phyloP scores from a whole-genome alignment of 2,329 filamentous ascomycete species.

The Fusarium dimerum region DNA sequence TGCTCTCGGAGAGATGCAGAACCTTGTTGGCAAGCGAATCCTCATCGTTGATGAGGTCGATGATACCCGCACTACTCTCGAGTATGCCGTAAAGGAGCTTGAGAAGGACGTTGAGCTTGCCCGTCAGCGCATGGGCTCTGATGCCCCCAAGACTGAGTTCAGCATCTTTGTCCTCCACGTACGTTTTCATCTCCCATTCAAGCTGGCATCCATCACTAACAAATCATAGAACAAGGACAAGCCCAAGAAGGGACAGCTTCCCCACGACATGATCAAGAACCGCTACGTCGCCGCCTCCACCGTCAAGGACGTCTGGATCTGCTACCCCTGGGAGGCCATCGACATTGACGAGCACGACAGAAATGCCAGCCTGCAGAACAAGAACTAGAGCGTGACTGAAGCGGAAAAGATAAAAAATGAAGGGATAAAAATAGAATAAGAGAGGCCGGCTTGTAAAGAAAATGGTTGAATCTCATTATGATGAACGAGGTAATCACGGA shows the following conservation, averaged over 20 bases:
- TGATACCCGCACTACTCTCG: slow-evolving; percentile 89
- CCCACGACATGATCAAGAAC: slow-evolving; percentile 72
- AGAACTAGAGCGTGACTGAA: slow-evolving; percentile 18
- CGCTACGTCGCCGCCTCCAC: slow-evolving; percentile 86
- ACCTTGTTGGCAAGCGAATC: slow-evolving; percentile 32
- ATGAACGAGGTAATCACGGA: slow-evolving; percentile 11
- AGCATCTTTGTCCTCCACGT: slow-evolving; percentile 95
- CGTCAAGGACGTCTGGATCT: slow-evolving; percentile 95
- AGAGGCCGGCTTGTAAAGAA: slow-evolving; percentile 14
- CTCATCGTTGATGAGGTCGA: slow-evolving; percentile 67
- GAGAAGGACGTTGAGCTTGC: slow-evolving; percentile 91
- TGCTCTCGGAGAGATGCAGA: slow-evolving; percentile 71
- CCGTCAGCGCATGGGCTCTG: slow-evolving; percentile 68
- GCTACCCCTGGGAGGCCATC: slow-evolving; percentile 96
- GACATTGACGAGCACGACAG: slow-evolving; percentile 93
- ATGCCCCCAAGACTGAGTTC: slow-evolving; percentile 74
- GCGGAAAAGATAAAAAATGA: slow-evolving; percentile 3
- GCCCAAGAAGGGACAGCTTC: slow-evolving; percentile 85
- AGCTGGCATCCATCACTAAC: slow-evolving; percentile 4
- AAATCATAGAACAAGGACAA: slow-evolving; percentile 86
- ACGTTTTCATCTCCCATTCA: slow-evolving; percentile 35
- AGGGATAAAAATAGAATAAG: slow-evolving; percentile 17
- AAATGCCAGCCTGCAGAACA: slow-evolving; percentile 55
- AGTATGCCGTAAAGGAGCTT: slow-evolving; percentile 90
- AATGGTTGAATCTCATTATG: slow-evolving; percentile 9